Percentiles rank a stretch among this genome's conserved stretches.
These are phyloP conservation scores for Calocybe gambosa DNA, from an alignment of 1,284 basidiomycete species.

Conservation along the genomic window DNA sequence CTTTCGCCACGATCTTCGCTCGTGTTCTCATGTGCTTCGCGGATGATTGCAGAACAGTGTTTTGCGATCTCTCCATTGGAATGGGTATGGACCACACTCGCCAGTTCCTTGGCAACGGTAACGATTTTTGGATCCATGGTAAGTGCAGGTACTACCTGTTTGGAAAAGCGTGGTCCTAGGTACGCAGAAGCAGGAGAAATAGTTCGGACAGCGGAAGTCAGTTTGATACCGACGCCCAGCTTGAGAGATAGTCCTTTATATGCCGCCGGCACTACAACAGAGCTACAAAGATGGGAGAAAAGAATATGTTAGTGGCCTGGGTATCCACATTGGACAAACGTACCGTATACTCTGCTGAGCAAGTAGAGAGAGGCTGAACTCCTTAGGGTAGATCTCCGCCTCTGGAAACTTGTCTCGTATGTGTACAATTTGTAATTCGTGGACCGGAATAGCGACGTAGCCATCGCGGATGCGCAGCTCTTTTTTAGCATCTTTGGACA, in stretches of 20 bases:
- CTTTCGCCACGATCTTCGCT: conserved; percentile 41
- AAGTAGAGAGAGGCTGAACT: conserved; percentile 33
- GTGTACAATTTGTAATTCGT: conserved; percentile 44
- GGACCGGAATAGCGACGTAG: conserved; percentile 39
- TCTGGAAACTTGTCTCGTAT: conserved; percentile 42
- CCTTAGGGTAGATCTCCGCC: conserved; percentile 33
- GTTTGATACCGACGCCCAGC: conserved; percentile 43
- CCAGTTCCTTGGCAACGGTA: conserved; percentile 46
- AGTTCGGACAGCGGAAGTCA: conserved; percentile 49
- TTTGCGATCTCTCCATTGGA: conserved; percentile 43
- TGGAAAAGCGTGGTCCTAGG: conserved; percentile 46
- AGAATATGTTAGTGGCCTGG: no score
- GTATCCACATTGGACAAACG: no score
- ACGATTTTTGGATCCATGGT: conserved; percentile 49
- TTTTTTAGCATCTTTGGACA: conserved; percentile 28
- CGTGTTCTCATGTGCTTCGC: conserved; percentile 42
- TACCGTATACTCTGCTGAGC: conserved; percentile 49
- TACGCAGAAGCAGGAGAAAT: conserved; percentile 51
- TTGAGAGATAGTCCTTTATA: conserved; percentile 39
- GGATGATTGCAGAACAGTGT: conserved; percentile 45
- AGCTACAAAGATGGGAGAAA: no score
- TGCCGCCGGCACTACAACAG: conserved; percentile 40
- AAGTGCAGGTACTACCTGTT: conserved; percentile 61
- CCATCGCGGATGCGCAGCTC: conserved; percentile 26
- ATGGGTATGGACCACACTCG: conserved; percentile 40